A percentile compares a stretch with the other conserved stretches of the same genome.
phyloP scores from a whole-genome alignment of 306 rosid genomes.

The Gleditsia sinensis region DNA sequence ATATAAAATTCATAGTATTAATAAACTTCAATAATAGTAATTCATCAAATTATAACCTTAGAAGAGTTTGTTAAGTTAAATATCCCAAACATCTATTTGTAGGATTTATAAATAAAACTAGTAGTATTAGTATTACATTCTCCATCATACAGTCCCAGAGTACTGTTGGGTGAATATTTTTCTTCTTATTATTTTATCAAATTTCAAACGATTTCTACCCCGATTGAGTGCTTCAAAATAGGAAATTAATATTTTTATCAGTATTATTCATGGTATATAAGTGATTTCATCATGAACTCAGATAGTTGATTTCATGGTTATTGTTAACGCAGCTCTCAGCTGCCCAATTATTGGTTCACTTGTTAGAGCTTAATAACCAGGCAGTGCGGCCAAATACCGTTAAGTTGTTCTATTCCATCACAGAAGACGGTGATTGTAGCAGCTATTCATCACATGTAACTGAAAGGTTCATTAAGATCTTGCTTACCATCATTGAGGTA shows the following conservation, averaged over 20 bases:
- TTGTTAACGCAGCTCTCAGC: slow-evolving; percentile 48
- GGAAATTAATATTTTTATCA: neutral
- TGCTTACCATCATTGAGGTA: slow-evolving; percentile 47
- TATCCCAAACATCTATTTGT: neutral
- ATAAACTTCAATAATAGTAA: neutral
- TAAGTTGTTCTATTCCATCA: slow-evolving; percentile 53
- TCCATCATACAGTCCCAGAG: neutral
- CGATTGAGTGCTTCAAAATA: neutral
- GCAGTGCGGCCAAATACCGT: slow-evolving; percentile 48
- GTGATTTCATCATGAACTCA: slow-evolving; percentile 13
- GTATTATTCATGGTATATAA: neutral
- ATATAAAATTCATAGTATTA: neutral
- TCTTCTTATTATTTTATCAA: neutral
- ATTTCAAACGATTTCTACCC: neutral
- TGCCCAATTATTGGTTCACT: slow-evolving; percentile 56
- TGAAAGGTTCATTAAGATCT: slow-evolving; percentile 46
- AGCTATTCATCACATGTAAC: slow-evolving; percentile 52
- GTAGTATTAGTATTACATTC: neutral
- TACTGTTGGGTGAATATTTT: neutral
- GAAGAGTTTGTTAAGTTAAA: no score
- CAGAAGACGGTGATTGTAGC: slow-evolving; percentile 44
- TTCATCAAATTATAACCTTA: neutral
- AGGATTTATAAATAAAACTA: neutral
- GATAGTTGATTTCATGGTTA: slow-evolving; percentile 1
- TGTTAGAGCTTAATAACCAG: slow-evolving; percentile 44